A percentile compares a stretch with the other conserved stretches of the same genome.
Conservation (phyloP, 2,329 filamentous ascomycete species). For the Trichoderma atroviride region DNA sequence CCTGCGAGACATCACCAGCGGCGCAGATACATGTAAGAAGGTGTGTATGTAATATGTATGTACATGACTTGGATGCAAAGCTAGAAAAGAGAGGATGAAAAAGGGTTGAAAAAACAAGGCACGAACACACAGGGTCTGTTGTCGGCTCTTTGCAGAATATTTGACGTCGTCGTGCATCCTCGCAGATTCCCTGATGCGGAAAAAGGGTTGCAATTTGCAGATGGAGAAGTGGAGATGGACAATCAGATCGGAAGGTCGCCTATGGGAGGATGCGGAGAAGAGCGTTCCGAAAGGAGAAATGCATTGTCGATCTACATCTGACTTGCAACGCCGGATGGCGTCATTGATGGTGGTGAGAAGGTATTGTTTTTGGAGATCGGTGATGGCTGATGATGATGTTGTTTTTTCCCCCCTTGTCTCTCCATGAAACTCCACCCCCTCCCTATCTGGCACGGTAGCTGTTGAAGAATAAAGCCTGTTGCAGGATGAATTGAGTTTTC, state of each 20-base stretch:
- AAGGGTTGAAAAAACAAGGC: background rate
- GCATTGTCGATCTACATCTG: background rate
- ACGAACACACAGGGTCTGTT: background rate
- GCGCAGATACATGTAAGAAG: background rate
- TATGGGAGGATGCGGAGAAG: background rate
- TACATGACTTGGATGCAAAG: background rate
- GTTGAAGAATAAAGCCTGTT: background rate
- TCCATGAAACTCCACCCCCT: background rate
- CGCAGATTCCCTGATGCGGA: background rate
- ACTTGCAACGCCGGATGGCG: background rate
- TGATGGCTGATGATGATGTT: background rate
- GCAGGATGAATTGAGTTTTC: background rate
- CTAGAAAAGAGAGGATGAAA: background rate
- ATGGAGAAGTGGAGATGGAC: background rate
- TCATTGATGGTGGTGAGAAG: background rate
- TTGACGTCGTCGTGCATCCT: constrained; percentile 15
- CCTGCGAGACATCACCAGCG: background rate
- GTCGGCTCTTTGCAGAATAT: background rate
- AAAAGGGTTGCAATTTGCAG: constrained; percentile 10
- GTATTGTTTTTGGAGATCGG: background rate
- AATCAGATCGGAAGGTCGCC: background rate
- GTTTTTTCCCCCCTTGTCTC: background rate
- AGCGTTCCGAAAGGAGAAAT: background rate
- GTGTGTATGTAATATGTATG: background rate
- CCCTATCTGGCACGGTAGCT: background rate